These are phyloP conservation scores for Phytopythium vexans DNA, from an alignment of 352 stramenopile genomes.

Conservation along the genomic window DNA sequence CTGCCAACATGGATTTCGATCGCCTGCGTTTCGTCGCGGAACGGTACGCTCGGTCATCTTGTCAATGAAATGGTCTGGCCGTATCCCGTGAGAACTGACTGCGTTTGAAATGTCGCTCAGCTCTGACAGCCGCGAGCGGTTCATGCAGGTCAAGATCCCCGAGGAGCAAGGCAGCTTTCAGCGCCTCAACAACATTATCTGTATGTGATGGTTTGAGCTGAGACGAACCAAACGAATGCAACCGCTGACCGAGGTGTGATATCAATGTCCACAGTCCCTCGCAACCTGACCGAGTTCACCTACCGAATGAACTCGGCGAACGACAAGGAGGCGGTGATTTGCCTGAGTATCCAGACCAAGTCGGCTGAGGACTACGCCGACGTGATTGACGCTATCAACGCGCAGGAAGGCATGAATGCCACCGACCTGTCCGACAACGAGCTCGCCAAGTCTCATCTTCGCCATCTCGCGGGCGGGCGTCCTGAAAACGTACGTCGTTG, in stretches of 20 bases:
- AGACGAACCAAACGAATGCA: not conserved
- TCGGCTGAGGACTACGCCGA: conserved; percentile 54
- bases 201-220: conserved; percentile 24
- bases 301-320: conserved; percentile 90
- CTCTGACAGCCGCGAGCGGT: conserved; percentile 93
- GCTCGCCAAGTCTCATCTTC: conserved; percentile 94
- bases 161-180: conserved; percentile 93
- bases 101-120: conserved; percentile 16
- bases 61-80: too few species aligned
- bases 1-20: conserved; percentile 99
- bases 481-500: conserved; percentile 46
- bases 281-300: conserved; percentile 96
- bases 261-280: conserved; percentile 36
- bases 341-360: conserved; percentile 95
- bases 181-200: conserved; percentile 73
- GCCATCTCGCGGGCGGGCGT: conserved; percentile 94
- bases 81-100: not conserved
- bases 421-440: conserved; percentile 95
- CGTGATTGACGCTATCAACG: conserved; percentile 70
- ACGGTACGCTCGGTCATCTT: conserved; percentile 17
- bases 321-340: conserved; percentile 88
- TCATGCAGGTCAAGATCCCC: conserved; percentile 95
- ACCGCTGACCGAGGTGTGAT: not conserved
- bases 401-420: conserved; percentile 82
- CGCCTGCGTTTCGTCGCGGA: conserved; percentile 95